Conservation (phyloP, 148 eudicot genomes). For the Rhododendron henanense region DNA sequence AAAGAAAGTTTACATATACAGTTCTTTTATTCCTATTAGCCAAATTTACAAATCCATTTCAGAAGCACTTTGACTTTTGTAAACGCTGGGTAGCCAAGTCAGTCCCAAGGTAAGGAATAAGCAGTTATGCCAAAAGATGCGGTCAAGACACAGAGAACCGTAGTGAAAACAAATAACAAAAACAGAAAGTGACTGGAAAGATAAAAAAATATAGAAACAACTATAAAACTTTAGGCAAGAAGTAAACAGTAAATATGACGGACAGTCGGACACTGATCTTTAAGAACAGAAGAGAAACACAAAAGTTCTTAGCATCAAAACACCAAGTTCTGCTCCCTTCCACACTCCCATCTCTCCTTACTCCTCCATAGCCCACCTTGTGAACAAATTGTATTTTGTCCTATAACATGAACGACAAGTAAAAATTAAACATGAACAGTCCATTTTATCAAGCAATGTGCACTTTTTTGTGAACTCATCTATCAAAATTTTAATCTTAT, state of each 20-base stretch:
- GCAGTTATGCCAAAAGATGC: background rate
- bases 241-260: background rate
- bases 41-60: background rate
- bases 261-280: background rate
- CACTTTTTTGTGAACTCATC: background rate
- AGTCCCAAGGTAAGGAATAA: background rate
- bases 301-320: background rate
- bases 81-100: background rate
- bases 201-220: background rate
- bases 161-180: background rate
- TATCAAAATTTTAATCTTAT: background rate
- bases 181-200: background rate
- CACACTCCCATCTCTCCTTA: background rate
- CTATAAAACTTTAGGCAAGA: background rate
- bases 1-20: constrained; percentile 1
- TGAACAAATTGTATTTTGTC: no score
- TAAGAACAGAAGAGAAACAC: background rate
- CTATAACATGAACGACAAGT: no score
- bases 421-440: no score
- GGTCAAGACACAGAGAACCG: background rate
- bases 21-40: background rate
- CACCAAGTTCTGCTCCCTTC: background rate
- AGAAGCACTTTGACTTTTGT: background rate
- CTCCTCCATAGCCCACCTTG: background rate
- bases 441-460: background rate